Percentiles rank a stretch among this genome's conserved stretches.
These are phyloP conservation scores for Vigna angularis DNA, from an alignment of 306 rosid genomes.

Conservation along the genomic window DNA sequence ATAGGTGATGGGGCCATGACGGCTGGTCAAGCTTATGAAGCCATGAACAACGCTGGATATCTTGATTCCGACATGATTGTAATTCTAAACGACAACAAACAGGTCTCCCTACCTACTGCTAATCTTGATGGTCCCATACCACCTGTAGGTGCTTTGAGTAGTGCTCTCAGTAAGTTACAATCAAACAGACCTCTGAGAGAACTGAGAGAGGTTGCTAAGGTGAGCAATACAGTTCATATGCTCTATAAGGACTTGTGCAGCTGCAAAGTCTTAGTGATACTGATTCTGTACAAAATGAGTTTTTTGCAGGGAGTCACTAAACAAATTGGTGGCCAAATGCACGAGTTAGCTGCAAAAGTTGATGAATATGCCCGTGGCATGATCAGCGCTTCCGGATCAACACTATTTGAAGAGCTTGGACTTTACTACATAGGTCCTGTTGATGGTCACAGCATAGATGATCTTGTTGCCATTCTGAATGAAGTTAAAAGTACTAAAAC, in stretches of 20 bases:
- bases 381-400: conserved; percentile 86
- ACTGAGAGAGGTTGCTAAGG: conserved; percentile 90
- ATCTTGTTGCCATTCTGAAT: conserved; percentile 76
- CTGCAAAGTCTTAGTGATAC: conserved; percentile 21
- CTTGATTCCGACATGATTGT: conserved; percentile 88
- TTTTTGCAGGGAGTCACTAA: conserved; percentile 81
- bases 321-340: conserved; percentile 80
- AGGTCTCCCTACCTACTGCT: conserved; percentile 92
- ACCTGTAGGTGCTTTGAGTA: conserved; percentile 96
- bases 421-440: conserved; percentile 92
- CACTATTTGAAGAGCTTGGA: conserved; percentile 97
- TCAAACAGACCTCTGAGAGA: conserved; percentile 89
- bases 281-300: conserved; percentile 40
- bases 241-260: not conserved
- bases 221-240: conserved; percentile 46
- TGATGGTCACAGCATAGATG: conserved; percentile 90
- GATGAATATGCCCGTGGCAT: conserved; percentile 95
- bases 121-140: conserved; percentile 81
- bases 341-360: conserved; percentile 92
- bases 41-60: conserved; percentile 98
- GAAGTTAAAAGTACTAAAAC: conserved; percentile 79
- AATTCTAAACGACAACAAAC: conserved; percentile 88
- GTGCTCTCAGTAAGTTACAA: conserved; percentile 84
- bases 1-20: conserved; percentile 99
- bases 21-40: conserved; percentile 98